A percentile compares a stretch with the other conserved stretches of the same genome.
These are phyloP conservation scores for Capniomyces stellatus DNA, from an alignment of 371 early-diverging fungal species.

Conservation along the genomic window DNA sequence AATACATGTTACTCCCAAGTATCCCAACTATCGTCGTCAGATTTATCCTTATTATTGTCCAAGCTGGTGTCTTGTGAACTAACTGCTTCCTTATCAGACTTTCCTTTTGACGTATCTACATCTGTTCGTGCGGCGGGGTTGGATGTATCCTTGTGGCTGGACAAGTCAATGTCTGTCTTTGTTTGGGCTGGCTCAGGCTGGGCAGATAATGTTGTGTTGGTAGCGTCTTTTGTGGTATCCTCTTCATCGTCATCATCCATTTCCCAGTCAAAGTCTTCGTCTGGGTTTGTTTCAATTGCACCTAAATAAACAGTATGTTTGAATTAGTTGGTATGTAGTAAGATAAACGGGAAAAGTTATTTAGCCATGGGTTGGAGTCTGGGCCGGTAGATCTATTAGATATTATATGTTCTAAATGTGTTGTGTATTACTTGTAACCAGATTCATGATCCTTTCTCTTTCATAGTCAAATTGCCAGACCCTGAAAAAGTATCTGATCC, in stretches of 20 bases:
- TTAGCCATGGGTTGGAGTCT: neutral
- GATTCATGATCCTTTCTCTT: slow-evolving; percentile 13
- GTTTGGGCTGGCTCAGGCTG: neutral
- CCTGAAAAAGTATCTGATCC: slow-evolving; percentile 20
- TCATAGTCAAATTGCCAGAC: slow-evolving; percentile 20
- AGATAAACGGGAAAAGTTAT: neutral
- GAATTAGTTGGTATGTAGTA: neutral
- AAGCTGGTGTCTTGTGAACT: neutral
- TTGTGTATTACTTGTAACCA: slow-evolving; percentile 7
- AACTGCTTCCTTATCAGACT: neutral
- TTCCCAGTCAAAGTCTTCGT: slow-evolving; percentile 24
- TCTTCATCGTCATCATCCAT: slow-evolving; percentile 10
- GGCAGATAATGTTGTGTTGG: neutral
- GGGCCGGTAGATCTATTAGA: neutral
- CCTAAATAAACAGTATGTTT: too few species aligned
- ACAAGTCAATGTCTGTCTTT: neutral
- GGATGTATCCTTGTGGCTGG: neutral
- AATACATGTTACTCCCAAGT: neutral
- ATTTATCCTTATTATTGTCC: neutral
- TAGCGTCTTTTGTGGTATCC: neutral
- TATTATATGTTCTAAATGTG: neutral
- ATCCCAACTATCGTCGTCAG: neutral
- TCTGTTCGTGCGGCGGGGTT: neutral
- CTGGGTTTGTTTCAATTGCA: slow-evolving; percentile 13
- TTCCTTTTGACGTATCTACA: neutral